Conservation (phyloP, 2,329 filamentous ascomycete genomes). For the Phaeosphaeria sp. region DNA sequence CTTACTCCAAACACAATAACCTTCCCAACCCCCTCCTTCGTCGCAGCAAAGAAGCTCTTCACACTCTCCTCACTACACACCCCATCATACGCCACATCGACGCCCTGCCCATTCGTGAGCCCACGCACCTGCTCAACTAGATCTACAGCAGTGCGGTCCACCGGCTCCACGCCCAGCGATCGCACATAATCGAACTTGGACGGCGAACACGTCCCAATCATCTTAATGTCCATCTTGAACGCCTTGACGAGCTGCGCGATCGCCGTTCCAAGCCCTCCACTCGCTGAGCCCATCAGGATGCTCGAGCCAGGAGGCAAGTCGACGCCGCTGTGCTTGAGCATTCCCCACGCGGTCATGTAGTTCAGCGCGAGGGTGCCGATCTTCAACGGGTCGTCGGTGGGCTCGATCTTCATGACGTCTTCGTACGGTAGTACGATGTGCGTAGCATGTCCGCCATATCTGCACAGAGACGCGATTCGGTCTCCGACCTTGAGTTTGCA, state of each 20-base stretch:
- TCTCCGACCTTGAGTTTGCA: constrained; percentile 9
- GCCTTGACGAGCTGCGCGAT: constrained; percentile 12
- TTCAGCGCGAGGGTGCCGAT: constrained; percentile 11
- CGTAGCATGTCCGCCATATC: constrained; percentile 9
- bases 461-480: constrained; percentile 6
- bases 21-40: constrained; percentile 10
- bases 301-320: constrained; percentile 9
- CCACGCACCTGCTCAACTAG: constrained; percentile 9
- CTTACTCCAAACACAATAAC: constrained; percentile 10
- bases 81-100: constrained; percentile 16
- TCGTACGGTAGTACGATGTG: constrained; percentile 12
- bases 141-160: constrained; percentile 13
- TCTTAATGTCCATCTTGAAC: constrained; percentile 12
- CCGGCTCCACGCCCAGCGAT: constrained; percentile 13
- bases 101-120: constrained; percentile 11
- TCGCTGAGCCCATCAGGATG: constrained; percentile 14
- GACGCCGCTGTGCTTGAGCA: constrained; percentile 16
- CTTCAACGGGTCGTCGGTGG: constrained; percentile 8
- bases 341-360: constrained; percentile 18
- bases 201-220: constrained; percentile 13
- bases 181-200: constrained; percentile 14
- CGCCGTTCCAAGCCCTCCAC: constrained; percentile 15
- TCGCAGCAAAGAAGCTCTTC: constrained; percentile 7
- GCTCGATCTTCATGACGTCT: constrained; percentile 6
- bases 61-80: constrained; percentile 12